A percentile compares a stretch with the other conserved stretches of the same genome.
Conservation (phyloP, 2,329 filamentous ascomycete genomes). For the Ophiostoma tasmaniense region DNA sequence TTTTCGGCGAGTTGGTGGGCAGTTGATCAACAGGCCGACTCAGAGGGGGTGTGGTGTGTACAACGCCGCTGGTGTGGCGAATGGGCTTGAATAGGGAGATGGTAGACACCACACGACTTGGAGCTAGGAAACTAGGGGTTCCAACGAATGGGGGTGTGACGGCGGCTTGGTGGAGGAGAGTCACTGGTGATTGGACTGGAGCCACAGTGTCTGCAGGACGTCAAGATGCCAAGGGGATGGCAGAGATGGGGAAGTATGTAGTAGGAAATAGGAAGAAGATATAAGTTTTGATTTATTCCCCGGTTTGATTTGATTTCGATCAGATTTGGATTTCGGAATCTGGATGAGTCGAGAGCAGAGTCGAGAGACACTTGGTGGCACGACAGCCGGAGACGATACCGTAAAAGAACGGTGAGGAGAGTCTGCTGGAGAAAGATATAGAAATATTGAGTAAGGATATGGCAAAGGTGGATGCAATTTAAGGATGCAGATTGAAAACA, state of each 20-base stretch:
- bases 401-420: neutral
- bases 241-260: neutral
- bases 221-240: neutral
- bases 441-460: neutral
- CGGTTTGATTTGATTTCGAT: neutral
- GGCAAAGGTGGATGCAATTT: neutral
- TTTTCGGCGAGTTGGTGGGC: conserved; percentile 1
- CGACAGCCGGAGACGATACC: neutral
- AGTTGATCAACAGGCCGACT: neutral
- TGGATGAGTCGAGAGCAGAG: neutral
- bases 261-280: neutral
- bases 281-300: neutral
- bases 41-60: neutral
- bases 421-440: conserved; percentile 1
- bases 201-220: neutral
- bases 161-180: neutral
- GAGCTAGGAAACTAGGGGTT: neutral
- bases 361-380: no score
- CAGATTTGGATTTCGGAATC: neutral
- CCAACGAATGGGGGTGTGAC: neutral
- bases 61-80: neutral
- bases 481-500: neutral
- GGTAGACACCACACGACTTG: no score
- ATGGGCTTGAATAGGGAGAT: neutral
- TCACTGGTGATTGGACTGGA: neutral